Conservation (phyloP, 176 grass and related monocot species). For the Musa acuminata region DNA sequence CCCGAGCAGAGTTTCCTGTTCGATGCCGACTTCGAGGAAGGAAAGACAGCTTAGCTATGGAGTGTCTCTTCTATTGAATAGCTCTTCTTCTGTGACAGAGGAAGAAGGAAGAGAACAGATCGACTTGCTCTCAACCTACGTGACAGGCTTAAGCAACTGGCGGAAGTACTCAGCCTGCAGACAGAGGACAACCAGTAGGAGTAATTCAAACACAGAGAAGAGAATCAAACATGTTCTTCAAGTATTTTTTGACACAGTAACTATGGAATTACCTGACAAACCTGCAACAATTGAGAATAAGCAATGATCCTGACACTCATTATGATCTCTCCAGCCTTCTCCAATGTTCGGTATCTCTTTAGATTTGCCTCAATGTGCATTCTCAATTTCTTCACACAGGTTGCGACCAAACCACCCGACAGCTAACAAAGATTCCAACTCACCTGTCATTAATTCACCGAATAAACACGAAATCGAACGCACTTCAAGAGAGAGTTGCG, state of each 20-base stretch:
- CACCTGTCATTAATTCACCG: neutral
- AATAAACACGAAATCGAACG: too few relatives aligned
- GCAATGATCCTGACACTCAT: constrained; percentile 40
- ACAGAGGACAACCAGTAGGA: neutral
- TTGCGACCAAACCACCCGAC: constrained; percentile 13
- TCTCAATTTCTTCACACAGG: constrained; percentile 15
- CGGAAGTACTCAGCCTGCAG: constrained; percentile 80
- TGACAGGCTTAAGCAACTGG: constrained; percentile 84
- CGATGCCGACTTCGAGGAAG: too few relatives aligned
- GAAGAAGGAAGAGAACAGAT: neutral
- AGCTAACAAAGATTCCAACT: neutral
- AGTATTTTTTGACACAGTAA: too few relatives aligned
- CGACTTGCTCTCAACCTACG: constrained; percentile 34
- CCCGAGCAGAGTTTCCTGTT: too few relatives aligned
- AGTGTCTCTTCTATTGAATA: neutral
- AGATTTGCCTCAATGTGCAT: constrained; percentile 35
- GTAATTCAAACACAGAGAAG: neutral
- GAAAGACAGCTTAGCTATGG: neutral
- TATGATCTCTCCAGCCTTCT: constrained; percentile 21
- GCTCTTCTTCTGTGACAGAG: neutral
- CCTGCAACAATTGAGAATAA: constrained; percentile 40
- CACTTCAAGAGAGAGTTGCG: neutral
- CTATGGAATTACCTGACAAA: constrained; percentile 42
- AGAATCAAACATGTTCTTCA: neutral
- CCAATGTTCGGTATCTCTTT: constrained; percentile 21